Base-by-base conservation (phyloP, 202 grass and related monocot genomes). In the Digitaria exilis region DNA sequence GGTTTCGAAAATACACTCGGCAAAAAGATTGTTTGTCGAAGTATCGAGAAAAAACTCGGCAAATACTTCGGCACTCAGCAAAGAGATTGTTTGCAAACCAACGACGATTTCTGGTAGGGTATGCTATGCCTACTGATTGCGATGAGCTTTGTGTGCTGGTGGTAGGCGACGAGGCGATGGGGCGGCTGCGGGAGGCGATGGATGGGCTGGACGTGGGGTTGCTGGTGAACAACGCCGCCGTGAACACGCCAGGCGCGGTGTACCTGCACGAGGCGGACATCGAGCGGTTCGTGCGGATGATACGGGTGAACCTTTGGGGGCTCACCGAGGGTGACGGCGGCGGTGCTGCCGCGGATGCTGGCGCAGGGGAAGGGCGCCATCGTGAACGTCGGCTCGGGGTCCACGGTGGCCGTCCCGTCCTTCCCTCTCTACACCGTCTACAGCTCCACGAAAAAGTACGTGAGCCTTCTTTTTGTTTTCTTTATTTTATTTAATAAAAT, bases 171-270 rank as follows among this genome's bases (percentile, higher is more conserved):
- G 46, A 60, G 55, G 85, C 46, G 46, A 30, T 88, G 34, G 6
- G 16, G 35, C 35, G 15, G 46, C 46, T 92, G 8, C 54, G 29
- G 82, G 73, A 81, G 65, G 58, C 58, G 0, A 62, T 92, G 35
- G 22, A 69, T 13, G 85, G 75, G 68, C 66, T 90, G 16, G 92
- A 94, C 72, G 85, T 94, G 1, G 89, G 89, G 9, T 1, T 94
- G 18, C 73, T 94, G n/a, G 73, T 94, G 29, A 94, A 94, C 84
- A 94, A 94, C 44, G 89, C 92, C 10, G 87, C 80, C 2, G 50
- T 82, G 5, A 63, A 59, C 7, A 80, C 66, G 57, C 92, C 87
- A 0, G 35, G 54, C 25, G 56, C 87, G 2, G 42, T 58, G 43
- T 95, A 74, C 78, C 68, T 92, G 32, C 92, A 95, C 43, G 90